These are phyloP conservation scores for Byssoonygena ceratinophila DNA, from an alignment of 2,329 filamentous ascomycete genomes.

Conservation along the genomic window DNA sequence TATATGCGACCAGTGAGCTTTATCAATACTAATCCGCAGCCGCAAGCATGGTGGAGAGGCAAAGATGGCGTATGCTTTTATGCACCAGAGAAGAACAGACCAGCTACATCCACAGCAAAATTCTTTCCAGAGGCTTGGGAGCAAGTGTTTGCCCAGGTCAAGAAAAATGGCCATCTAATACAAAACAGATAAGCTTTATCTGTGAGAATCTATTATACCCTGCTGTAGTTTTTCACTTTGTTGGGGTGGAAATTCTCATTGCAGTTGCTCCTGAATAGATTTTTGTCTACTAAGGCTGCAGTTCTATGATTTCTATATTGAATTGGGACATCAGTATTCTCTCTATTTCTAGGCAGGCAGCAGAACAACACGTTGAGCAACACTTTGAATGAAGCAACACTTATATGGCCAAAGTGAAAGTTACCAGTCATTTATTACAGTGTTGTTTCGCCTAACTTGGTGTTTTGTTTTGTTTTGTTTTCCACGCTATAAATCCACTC, in stretches of 20 bases:
- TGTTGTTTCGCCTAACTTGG: too few relatives aligned
- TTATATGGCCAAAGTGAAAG: neutral
- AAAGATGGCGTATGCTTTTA: conserved; percentile 33
- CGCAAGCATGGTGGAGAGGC: conserved; percentile 31
- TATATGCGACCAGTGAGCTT: conserved; percentile 34
- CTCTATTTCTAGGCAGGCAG: neutral
- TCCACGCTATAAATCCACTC: neutral
- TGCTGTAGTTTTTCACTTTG: neutral
- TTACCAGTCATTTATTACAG: neutral
- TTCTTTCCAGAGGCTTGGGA: conserved; percentile 38
- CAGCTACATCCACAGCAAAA: conserved; percentile 29
- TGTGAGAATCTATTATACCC: conserved; percentile 1
- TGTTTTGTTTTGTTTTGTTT: neutral
- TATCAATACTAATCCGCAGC: conserved; percentile 29
- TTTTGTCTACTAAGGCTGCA: neutral
- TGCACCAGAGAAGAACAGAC: conserved; percentile 29
- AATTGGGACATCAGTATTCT: neutral
- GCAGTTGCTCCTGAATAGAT: neutral
- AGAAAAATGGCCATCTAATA: conserved; percentile 15
- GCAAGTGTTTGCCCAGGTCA: conserved; percentile 34
- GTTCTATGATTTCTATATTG: neutral
- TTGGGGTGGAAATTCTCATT: neutral
- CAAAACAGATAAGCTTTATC: conserved; percentile 7
- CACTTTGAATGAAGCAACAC: neutral
- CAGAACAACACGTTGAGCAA: neutral